Base-by-base conservation (phyloP, 2,329 filamentous ascomycete species). In the Pseudocercospora crystallina region DNA sequence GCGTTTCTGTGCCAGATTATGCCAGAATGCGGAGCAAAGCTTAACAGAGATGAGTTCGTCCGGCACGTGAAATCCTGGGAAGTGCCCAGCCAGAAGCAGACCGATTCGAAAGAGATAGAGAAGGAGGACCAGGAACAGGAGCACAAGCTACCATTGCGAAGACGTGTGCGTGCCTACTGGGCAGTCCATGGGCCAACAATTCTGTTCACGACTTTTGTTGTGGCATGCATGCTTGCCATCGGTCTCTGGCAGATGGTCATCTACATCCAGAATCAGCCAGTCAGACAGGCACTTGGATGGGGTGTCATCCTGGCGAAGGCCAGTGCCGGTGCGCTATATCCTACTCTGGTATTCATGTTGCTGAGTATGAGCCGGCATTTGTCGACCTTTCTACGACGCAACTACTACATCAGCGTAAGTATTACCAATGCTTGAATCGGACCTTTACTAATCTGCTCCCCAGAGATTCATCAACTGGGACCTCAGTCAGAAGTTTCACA, bases 51-150 rank as follows among this genome's bases (percentile, higher is more conserved):
- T 4, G 73, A 77, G 5, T 82, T 82, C 56, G 69, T 69, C 1
- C 62, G 83, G 9, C 80, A 80, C 12, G 83, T 76, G 57, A 83
- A 81, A 15, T 84, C 80, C 53, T 81, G 80, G 33, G 78, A 76
- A 5, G 84, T 82, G 54, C 81, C 79, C 2, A 76, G 71, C 66
- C 73, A 76, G 51, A 77, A 77, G 79, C 83, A 85, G 48, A 74
- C 76, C 33, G 73, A 74, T 56, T 72, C 75, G 47, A 72, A 76
- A 30, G 72, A 75, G 13, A 67, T 76, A 15, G 71, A 78, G 5
- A 72, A 77, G 13, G 69, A 74, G 43, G 69, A 73, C 8, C 78
- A 79, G 53, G 56, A 61, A 5, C 54, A 62, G 11, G 59, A 53
- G 31, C 47, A 56, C 20, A 67, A 70, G 0, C 69, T 81, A 49